Evolutionary conservation across 1,139 yeast genomes (phyloP).

Genomic region (Ogataea hybrid): DNA sequence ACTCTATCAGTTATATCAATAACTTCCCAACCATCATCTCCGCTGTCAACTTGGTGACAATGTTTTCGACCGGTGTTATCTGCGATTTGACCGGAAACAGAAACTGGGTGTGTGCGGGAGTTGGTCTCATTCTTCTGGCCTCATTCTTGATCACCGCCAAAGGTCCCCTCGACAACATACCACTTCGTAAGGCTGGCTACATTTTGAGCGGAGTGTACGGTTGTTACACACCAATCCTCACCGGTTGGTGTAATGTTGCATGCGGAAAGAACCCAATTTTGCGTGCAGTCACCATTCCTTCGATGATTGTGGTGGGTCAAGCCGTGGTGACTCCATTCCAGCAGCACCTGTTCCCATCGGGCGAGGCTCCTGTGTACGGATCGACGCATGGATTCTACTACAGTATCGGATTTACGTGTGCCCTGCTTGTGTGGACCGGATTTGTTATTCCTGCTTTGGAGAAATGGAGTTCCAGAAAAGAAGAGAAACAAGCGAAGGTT

Average conservation of each 20-base stretch:
- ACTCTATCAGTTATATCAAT: constrained; percentile 21
- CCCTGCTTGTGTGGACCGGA: constrained; percentile 23
- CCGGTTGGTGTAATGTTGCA: constrained; percentile 28
- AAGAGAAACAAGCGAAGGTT: not conserved
- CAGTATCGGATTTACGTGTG: constrained; percentile 24
- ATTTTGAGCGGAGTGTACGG: constrained; percentile 26
- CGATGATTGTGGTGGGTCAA: constrained; percentile 23
- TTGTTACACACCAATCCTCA: constrained; percentile 26
- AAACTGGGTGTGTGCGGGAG: constrained; percentile 21
- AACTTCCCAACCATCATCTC: constrained; percentile 25
- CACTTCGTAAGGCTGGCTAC: constrained; percentile 24
- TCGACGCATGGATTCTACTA: constrained; percentile 24
- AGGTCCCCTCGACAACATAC: constrained; percentile 9
- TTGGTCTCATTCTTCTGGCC: constrained; percentile 18
- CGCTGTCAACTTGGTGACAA: constrained; percentile 24
- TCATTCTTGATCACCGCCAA: constrained; percentile 16
- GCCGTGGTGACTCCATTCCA: constrained; percentile 26
- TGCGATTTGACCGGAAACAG: constrained; percentile 23
- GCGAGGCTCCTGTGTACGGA: constrained; percentile 23
- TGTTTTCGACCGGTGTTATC: constrained; percentile 24
- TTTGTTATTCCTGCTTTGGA: constrained; percentile 21
- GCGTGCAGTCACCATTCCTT: constrained; percentile 25
- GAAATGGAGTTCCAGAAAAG: constrained; percentile 5
- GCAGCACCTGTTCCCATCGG: constrained; percentile 26
- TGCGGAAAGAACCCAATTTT: constrained; percentile 24